Percentiles rank a stretch among this genome's conserved stretches.
These are phyloP conservation scores for Apiospora hydei DNA, from an alignment of 2,329 filamentous ascomycete species.

Conservation along the genomic window DNA sequence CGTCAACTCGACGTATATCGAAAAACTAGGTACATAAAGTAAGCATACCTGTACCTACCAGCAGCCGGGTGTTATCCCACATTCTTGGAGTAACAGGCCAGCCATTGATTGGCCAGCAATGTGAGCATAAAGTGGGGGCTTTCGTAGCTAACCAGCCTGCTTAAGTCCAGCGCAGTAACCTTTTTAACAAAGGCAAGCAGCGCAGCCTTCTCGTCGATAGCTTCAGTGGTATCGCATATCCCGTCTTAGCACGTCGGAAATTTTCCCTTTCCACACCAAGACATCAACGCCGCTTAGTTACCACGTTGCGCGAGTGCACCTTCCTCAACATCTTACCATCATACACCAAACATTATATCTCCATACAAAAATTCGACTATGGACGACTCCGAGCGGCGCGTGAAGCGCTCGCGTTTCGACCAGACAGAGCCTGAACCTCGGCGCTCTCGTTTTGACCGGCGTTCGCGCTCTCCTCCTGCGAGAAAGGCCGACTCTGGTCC, in stretches of 20 bases:
- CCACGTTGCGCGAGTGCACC: background rate
- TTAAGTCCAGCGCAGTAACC: background rate
- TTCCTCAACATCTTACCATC: background rate
- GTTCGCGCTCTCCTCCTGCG: slow-evolving; percentile 82
- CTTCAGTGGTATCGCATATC: slow-evolving; percentile 17
- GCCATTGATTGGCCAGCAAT: background rate
- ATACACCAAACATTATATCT: too few relatives aligned
- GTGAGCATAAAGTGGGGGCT: background rate
- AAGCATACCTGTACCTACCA: too few relatives aligned
- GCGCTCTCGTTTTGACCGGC: slow-evolving; percentile 85
- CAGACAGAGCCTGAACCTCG: slow-evolving; percentile 85
- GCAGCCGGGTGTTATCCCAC: background rate
- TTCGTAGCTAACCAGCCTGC: background rate
- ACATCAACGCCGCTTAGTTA: background rate
- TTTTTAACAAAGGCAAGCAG: slow-evolving; percentile 4
- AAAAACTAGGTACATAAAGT: background rate
- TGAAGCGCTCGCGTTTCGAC: slow-evolving; percentile 93
- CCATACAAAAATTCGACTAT: slow-evolving; percentile 51
- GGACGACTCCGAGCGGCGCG: slow-evolving; percentile 78
- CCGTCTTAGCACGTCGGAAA: background rate
- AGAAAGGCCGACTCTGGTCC: slow-evolving; percentile 66
- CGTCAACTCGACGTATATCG: background rate
- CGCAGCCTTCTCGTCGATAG: slow-evolving; percentile 7
- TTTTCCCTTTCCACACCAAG: background rate
- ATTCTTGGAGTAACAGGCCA: background rate